Percentiles rank a stretch among this genome's conserved stretches.
phyloP scores from a whole-genome alignment of 176 grass and related monocot species.

The Avena eriantha region DNA sequence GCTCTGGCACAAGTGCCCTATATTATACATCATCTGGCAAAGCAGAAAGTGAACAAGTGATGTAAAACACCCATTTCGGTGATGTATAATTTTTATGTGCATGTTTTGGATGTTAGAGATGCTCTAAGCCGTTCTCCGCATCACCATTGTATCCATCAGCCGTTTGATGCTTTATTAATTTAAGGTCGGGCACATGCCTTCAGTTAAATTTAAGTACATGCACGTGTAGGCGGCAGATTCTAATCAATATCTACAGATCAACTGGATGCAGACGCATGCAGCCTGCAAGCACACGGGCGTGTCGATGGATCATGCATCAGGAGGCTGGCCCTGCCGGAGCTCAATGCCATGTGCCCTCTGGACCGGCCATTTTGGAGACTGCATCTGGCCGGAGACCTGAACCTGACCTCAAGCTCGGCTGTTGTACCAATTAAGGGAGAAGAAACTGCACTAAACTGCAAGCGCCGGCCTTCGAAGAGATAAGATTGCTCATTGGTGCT shows the following conservation, averaged over 20 bases:
- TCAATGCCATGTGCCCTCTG: neutral
- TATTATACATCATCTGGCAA: too few relatives aligned
- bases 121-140: too few relatives aligned
- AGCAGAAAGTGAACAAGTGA: too few relatives aligned
- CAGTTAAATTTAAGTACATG: too few relatives aligned
- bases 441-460: conserved; percentile 3
- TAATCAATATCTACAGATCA: neutral
- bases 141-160: too few relatives aligned
- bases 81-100: too few relatives aligned
- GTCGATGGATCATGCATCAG: neutral
- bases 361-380: neutral
- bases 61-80: too few relatives aligned
- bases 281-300: too few relatives aligned
- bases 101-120: too few relatives aligned
- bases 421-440: neutral
- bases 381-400: neutral
- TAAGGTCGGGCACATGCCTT: too few relatives aligned
- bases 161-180: too few relatives aligned
- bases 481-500: neutral
- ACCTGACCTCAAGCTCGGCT: neutral
- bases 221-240: neutral
- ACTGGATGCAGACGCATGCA: neutral
- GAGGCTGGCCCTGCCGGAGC: neutral
- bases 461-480: neutral
- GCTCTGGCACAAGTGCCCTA: too few relatives aligned